Evolutionary conservation across 305 asterid genomes (phyloP).

Genomic region (Lippia alba): DNA sequence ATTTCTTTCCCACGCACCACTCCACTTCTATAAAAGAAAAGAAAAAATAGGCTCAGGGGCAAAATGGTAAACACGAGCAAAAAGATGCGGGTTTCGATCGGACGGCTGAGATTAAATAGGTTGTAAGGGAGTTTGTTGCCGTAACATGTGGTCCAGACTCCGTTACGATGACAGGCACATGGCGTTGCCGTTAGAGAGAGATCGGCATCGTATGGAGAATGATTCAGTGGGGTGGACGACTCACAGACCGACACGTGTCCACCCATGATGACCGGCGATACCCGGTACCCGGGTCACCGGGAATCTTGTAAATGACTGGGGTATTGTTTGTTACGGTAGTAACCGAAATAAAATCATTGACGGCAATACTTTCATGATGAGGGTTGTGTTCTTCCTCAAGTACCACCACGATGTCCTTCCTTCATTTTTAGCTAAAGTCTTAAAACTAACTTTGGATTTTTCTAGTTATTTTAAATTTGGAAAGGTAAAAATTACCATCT

Average conservation of each 20-base stretch:
- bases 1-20: slow-evolving; percentile 40
- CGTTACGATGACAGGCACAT: slow-evolving; percentile 93
- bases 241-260: slow-evolving; percentile 43
- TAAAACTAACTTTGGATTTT: not conserved
- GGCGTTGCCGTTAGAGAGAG: slow-evolving; percentile 77
- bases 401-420: not conserved
- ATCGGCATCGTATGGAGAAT: slow-evolving; percentile 56
- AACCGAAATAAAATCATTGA: slow-evolving; percentile 37
- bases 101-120: slow-evolving; percentile 63
- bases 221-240: slow-evolving; percentile 41
- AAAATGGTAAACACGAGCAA: slow-evolving; percentile 38
- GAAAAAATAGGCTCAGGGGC: slow-evolving; percentile 48
- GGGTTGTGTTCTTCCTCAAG: slow-evolving; percentile 23
- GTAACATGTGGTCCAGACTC: slow-evolving; percentile 92
- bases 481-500: too few relatives aligned
- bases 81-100: slow-evolving; percentile 48
- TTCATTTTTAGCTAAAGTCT: not conserved
- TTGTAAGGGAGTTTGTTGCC: slow-evolving; percentile 57
- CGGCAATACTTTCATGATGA: slow-evolving; percentile 40
- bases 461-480: not conserved
- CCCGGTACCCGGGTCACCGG: slow-evolving; percentile 46
- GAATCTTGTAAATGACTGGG: slow-evolving; percentile 39
- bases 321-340: slow-evolving; percentile 36
- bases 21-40: slow-evolving; percentile 37
- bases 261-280: slow-evolving; percentile 38